A percentile compares a stretch with the other conserved stretches of the same genome.
Evolutionary conservation across 2,329 filamentous ascomycete species (phyloP).

Genomic region (Aureobasidium sp.): DNA sequence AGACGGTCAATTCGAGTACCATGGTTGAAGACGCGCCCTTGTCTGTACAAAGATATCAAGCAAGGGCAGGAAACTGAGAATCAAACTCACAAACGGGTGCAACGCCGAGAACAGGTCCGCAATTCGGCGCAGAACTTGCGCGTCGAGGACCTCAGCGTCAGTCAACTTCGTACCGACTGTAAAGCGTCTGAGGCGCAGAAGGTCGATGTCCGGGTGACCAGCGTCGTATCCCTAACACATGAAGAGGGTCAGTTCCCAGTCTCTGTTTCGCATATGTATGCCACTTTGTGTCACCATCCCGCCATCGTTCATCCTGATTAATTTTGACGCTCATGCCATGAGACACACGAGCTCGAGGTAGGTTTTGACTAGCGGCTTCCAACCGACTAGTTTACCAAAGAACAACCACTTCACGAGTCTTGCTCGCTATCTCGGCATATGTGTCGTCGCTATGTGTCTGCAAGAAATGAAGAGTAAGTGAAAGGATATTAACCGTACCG

Average conservation of each 20-base stretch:
- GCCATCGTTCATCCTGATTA: conserved; percentile 4
- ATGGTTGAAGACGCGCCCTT: conserved; percentile 1
- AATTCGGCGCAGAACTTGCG: conserved; percentile 57
- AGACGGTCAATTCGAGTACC: conserved; percentile 9
- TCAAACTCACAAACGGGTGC: conserved; percentile 65
- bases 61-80: neutral
- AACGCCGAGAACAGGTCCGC: conserved; percentile 56
- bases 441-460: conserved; percentile 1
- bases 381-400: conserved; percentile 12
- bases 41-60: neutral
- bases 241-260: conserved; percentile 7
- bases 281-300: neutral
- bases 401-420: conserved; percentile 1
- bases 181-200: conserved; percentile 73
- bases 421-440: conserved; percentile 6
- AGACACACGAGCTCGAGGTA: conserved; percentile 4
- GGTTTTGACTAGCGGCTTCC: conserved; percentile 10
- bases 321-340: conserved; percentile 3
- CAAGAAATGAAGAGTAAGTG: neutral
- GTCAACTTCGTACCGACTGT: conserved; percentile 59
- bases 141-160: conserved; percentile 55
- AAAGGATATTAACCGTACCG: neutral
- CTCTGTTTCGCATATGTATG: conserved; percentile 2
- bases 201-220: conserved; percentile 68
- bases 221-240: conserved; percentile 58